A percentile compares a stretch with the other conserved stretches of the same genome.
These are phyloP conservation scores for Benincasa hispida DNA, from an alignment of 306 rosid genomes.

Conservation along the genomic window DNA sequence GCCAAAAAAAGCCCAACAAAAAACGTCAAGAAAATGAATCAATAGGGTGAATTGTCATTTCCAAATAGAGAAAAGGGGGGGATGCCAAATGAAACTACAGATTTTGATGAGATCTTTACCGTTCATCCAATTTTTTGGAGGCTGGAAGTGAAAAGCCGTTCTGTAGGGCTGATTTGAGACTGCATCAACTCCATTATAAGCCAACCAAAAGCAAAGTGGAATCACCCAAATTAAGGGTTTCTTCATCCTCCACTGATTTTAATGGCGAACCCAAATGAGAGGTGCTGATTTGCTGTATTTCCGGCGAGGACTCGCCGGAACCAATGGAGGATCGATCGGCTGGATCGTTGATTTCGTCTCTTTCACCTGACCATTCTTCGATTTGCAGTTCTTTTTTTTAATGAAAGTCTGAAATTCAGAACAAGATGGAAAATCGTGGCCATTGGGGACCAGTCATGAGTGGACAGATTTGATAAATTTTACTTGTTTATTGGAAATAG, in stretches of 20 bases:
- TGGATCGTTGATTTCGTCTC: neutral
- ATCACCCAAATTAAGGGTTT: neutral
- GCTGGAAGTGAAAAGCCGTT: constrained; percentile 46
- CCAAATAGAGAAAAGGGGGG: neutral
- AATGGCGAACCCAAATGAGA: neutral
- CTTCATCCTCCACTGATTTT: neutral
- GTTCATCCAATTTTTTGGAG: constrained; percentile 41
- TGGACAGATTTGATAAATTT: too few relatives aligned
- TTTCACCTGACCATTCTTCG: neutral
- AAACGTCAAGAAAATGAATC: constrained; percentile 10
- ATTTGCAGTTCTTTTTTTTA: neutral
- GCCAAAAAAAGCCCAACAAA: constrained; percentile 6
- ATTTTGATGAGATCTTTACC: constrained; percentile 13
- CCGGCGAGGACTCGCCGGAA: neutral
- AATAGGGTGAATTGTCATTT: neutral
- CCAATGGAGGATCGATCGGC: neutral
- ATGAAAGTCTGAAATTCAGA: neutral
- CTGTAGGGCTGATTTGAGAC: constrained; percentile 23
- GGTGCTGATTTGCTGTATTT: neutral
- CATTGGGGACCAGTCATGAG: neutral
- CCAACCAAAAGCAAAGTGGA: neutral
- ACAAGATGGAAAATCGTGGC: neutral
- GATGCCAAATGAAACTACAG: neutral
- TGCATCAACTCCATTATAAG: constrained; percentile 8
- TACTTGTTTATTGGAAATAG: too few relatives aligned